These are phyloP conservation scores for Akebia trifoliata DNA, from an alignment of 164 flowering plant genomes.

Conservation along the genomic window DNA sequence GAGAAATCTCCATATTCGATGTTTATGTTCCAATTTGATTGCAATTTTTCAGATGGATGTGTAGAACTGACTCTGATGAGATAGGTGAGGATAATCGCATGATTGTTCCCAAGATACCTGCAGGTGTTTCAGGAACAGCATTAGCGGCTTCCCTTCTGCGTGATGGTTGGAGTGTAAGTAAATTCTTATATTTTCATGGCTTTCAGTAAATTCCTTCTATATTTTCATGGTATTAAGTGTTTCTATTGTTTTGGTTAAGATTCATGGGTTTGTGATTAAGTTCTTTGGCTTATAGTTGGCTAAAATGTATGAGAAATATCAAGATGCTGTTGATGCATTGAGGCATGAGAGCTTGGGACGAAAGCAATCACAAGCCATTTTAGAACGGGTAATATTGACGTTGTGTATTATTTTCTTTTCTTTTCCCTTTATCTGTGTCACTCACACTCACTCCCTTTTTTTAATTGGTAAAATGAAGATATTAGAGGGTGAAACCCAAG, in stretches of 20 bases:
- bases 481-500: too few relatives aligned
- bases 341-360: slow-evolving; percentile 86
- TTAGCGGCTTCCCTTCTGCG: slow-evolving; percentile 94
- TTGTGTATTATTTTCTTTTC: background rate
- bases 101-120: slow-evolving; percentile 62
- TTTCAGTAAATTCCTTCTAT: too few relatives aligned
- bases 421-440: background rate
- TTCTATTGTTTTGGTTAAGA: background rate
- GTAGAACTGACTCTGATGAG: slow-evolving; percentile 26
- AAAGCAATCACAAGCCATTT: slow-evolving; percentile 66
- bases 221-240: background rate
- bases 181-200: background rate
- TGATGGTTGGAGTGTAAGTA: slow-evolving; percentile 97
- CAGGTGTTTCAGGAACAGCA: slow-evolving; percentile 92
- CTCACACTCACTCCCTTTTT: background rate
- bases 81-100: slow-evolving; percentile 29
- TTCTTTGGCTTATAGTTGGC: slow-evolving; percentile 43
- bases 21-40: background rate
- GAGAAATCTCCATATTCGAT: background rate
- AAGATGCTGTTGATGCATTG: slow-evolving; percentile 93
- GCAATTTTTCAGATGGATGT: slow-evolving; percentile 30
- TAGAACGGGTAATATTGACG: slow-evolving; percentile 56
- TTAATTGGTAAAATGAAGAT: too few relatives aligned
- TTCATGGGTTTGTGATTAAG: background rate
- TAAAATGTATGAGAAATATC: slow-evolving; percentile 92